phyloP scores from a whole-genome alignment of 106 monocot species.

The Agapanthus africanus region DNA sequence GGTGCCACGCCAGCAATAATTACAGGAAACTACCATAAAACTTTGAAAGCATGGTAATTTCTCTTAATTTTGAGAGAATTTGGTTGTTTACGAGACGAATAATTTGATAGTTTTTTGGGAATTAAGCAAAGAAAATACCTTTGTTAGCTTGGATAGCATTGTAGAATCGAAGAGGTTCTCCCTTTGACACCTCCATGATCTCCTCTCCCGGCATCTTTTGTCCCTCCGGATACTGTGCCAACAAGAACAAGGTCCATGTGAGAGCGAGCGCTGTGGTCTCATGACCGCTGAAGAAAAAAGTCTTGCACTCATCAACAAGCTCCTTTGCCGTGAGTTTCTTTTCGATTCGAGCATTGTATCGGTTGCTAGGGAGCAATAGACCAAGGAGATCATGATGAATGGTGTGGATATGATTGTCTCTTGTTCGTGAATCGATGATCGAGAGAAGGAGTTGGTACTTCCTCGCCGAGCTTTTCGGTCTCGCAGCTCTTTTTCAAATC shows the following conservation, averaged over 20 bases:
- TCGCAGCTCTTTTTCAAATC: slow-evolving; percentile 17
- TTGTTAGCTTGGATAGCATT: slow-evolving; percentile 42
- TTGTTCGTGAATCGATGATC: slow-evolving; percentile 27
- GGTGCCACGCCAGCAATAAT: too few species aligned
- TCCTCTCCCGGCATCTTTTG: slow-evolving; percentile 49
- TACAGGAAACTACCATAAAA: too few species aligned
- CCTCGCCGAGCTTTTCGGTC: slow-evolving; percentile 47
- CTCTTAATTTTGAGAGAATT: too few species aligned
- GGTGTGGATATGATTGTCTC: too few species aligned
- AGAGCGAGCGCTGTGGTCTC: slow-evolving; percentile 66
- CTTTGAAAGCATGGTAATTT: too few species aligned
- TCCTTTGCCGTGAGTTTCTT: slow-evolving; percentile 47
- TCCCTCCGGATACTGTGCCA: slow-evolving; percentile 63
- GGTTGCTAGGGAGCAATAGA: slow-evolving; percentile 35
- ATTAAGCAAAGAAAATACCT: too few species aligned
- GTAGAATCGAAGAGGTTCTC: slow-evolving; percentile 15
- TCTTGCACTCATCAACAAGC: slow-evolving; percentile 88
- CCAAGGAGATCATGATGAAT: slow-evolving; percentile 36
- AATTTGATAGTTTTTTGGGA: too few species aligned
- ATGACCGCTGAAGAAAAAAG: slow-evolving; percentile 77
- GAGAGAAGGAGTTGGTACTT: slow-evolving; percentile 55
- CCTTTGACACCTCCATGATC: slow-evolving; percentile 23
- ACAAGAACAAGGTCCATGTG: slow-evolving; percentile 59
- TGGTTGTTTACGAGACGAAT: too few species aligned
- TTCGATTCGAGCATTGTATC: slow-evolving; percentile 1